A percentile compares a stretch with the other conserved stretches of the same genome.
Evolutionary conservation across 495 filamentous ascomycete species (phyloP).

Genomic region (Tuber melanosporum): DNA sequence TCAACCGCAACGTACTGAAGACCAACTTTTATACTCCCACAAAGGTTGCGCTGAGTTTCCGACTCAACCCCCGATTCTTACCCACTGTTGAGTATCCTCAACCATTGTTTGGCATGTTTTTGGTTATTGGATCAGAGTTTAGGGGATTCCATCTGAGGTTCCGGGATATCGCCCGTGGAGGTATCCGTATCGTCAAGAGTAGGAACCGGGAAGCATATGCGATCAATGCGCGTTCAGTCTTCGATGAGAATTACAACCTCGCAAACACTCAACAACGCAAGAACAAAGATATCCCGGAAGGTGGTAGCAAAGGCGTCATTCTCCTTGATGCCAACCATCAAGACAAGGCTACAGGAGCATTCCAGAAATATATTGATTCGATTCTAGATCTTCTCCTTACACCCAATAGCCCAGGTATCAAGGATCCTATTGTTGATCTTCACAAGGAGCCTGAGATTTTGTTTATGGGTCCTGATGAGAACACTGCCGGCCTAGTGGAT

Average conservation of each 20-base stretch:
- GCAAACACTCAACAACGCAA: conserved; percentile 98
- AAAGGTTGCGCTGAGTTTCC: conserved; percentile 96
- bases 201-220: conserved; percentile 88
- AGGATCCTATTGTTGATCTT: conserved; percentile 94
- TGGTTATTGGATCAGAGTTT: conserved; percentile 93
- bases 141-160: conserved; percentile 96
- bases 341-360: conserved; percentile 81
- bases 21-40: conserved; percentile 99
- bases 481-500: conserved; percentile 92
- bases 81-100: conserved; percentile 88
- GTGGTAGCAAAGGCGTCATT: conserved; percentile 95
- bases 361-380: conserved; percentile 99
- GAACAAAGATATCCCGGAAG: conserved; percentile 99
- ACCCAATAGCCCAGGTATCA: conserved; percentile 88
- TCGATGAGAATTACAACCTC: conserved; percentile 97
- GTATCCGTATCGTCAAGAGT: conserved; percentile 97
- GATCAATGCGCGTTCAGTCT: conserved; percentile 91
- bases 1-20: conserved; percentile 85
- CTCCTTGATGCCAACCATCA: conserved; percentile 89
- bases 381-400: conserved; percentile 90
- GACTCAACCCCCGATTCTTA: conserved; percentile 80
- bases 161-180: conserved; percentile 92
- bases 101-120: conserved; percentile 94
- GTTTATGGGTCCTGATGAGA: conserved; percentile 98
- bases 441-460: conserved; percentile 91